phyloP scores from a whole-genome alignment of 192 early-diverging fungal genomes.

The Linnemannia zychae region DNA sequence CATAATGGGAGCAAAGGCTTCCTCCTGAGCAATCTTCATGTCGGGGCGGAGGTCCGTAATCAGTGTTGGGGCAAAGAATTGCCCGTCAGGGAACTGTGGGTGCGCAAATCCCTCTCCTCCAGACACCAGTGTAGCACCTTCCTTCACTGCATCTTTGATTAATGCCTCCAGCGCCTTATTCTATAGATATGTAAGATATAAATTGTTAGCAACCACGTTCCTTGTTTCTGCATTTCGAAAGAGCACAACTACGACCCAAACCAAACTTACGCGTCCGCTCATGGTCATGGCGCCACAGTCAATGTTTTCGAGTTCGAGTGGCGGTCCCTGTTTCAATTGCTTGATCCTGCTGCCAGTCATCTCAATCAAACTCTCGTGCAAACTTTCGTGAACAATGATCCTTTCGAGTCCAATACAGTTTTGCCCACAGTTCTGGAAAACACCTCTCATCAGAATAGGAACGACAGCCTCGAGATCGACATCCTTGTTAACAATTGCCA shows the following conservation, averaged over 20 bases:
- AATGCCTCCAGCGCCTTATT: slow-evolving; percentile 72
- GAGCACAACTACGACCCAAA: background rate
- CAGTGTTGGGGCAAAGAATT: slow-evolving; percentile 88
- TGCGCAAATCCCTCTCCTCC: slow-evolving; percentile 81
- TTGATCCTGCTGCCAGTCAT: slow-evolving; percentile 71
- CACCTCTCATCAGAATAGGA: slow-evolving; percentile 84
- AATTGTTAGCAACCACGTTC: background rate
- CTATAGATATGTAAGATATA: slow-evolving; percentile 24
- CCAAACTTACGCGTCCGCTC: slow-evolving; percentile 66
- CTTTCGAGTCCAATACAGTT: slow-evolving; percentile 94
- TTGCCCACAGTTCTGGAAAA: slow-evolving; percentile 91
- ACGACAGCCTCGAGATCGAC: slow-evolving; percentile 75
- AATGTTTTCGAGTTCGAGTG: slow-evolving; percentile 73
- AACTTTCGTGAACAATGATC: slow-evolving; percentile 76
- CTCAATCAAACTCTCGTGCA: slow-evolving; percentile 78
- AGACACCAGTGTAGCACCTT: slow-evolving; percentile 78
- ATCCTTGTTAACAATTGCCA: slow-evolving; percentile 84
- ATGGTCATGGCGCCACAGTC: slow-evolving; percentile 92
- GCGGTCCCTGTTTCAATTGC: slow-evolving; percentile 76
- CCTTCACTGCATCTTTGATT: slow-evolving; percentile 80
- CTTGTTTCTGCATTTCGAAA: background rate
- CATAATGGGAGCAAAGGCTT: slow-evolving; percentile 88
- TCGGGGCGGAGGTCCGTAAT: slow-evolving; percentile 80
- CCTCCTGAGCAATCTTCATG: slow-evolving; percentile 83
- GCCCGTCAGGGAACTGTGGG: slow-evolving; percentile 78